Evolutionary conservation across 768 basidiomycete genomes (phyloP), one percentile per base, ranked within the genome.

Genomic region (Pisolithus albus): DNA sequence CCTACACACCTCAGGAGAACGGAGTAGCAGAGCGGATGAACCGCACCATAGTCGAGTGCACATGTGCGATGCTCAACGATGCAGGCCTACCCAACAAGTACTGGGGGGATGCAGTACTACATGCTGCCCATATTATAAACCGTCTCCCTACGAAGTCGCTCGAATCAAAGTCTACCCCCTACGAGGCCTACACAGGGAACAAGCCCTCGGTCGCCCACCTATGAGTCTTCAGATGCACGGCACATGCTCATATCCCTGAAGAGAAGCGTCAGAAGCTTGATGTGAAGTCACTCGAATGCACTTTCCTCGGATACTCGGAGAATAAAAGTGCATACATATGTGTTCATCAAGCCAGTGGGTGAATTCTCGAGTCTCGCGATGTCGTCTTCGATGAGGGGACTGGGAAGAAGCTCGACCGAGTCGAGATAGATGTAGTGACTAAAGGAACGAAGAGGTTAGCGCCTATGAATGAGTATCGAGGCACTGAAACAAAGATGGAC

Each of bases 11-110:
- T 2, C 67, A 75, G 58, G 71, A 76, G 47, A 79, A 78, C 54
- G 67, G 74, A 21, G 64, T 75, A 4, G 72, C 73, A 3, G 72
- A 79, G 51, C 53, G 67, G 2, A 53, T 54, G 1, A 76, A 77
- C 40, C 53, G 66, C 4, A 69, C 66, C 0, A 56, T 78, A 32
- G 52, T 59, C 0, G 66, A 74, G 26, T 58, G 56, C 11, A 58
- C 66, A 2, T 55, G 54, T 9, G 56, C 68, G 0, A 68, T 75
- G 60, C 60, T 74, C 1, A 51, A 19, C 4, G 37, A 46, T 7
- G 30, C 51, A 11, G 30, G 30, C 5, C 37, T 52, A 6, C 51
- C 44, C 6, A 52, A 52, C 5, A 24, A 15, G 7, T 52, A 47
- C 39, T 52, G 46, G 51, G 51, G 51, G 10, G 46, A 52, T n/a